These are phyloP conservation scores for Triadica sebifera DNA, from an alignment of 345 rosid genomes.

Conservation along the genomic window DNA sequence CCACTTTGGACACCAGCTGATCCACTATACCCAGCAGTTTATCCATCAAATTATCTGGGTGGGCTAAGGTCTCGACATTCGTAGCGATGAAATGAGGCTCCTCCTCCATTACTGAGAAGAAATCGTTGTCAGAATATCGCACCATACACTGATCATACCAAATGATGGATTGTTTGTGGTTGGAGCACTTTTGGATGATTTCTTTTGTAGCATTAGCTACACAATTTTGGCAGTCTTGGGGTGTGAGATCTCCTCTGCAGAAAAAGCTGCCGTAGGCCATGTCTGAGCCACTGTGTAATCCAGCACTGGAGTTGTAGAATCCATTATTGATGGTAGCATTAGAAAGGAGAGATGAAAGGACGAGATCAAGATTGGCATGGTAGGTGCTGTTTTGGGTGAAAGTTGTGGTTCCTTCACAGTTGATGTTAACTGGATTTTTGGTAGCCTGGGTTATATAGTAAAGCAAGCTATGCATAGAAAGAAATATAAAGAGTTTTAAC, in stretches of 20 bases:
- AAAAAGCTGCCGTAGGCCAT: constrained; percentile 16
- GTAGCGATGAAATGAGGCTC: background rate
- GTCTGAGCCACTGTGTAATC: background rate
- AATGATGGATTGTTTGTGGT: constrained; percentile 26
- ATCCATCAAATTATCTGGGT: background rate
- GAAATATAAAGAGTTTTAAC: too few relatives aligned
- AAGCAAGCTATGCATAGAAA: too few relatives aligned
- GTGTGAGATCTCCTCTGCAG: constrained; percentile 20
- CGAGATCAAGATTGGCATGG: too few relatives aligned
- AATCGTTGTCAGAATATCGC: constrained; percentile 42
- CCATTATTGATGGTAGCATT: too few relatives aligned
- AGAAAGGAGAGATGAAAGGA: too few relatives aligned
- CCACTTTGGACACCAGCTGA: background rate
- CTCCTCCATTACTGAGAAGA: constrained; percentile 23
- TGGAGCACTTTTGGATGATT: constrained; percentile 27
- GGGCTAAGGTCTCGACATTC: constrained; percentile 17
- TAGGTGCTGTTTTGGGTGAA: too few relatives aligned
- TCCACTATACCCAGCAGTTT: background rate
- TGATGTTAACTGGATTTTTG: too few relatives aligned
- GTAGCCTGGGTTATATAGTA: too few relatives aligned
- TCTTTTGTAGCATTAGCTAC: constrained; percentile 24
- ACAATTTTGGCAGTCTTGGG: constrained; percentile 32
- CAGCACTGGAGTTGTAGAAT: too few relatives aligned
- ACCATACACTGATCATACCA: constrained; percentile 47
- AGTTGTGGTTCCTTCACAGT: too few relatives aligned